phyloP scores from a whole-genome alignment of 1,284 basidiomycete species.

The Heterobasidion parviporum region DNA sequence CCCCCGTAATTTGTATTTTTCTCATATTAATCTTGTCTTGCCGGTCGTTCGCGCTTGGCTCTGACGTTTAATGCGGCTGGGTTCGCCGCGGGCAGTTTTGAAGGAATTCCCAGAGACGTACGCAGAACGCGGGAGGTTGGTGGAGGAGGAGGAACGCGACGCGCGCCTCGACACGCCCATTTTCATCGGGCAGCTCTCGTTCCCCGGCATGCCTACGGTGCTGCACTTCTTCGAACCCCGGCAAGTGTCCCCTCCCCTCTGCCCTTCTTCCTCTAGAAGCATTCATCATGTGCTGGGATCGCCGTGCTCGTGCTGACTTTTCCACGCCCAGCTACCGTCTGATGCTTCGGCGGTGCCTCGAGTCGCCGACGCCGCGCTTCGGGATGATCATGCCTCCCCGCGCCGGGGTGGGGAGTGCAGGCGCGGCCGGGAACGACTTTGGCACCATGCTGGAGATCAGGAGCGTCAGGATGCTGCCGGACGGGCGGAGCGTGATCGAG shows the following conservation, averaged over 20 bases:
- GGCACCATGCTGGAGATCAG: constrained; percentile 92
- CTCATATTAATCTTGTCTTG: neutral
- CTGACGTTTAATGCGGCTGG: neutral
- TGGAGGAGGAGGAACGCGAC: constrained; percentile 72
- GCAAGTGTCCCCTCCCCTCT: constrained; percentile 15
- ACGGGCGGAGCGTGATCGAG: constrained; percentile 87
- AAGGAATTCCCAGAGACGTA: constrained; percentile 54
- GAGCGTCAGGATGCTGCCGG: constrained; percentile 79
- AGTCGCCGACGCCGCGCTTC: constrained; percentile 67
- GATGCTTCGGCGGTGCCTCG: constrained; percentile 89
- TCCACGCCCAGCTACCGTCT: constrained; percentile 54
- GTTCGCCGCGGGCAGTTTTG: constrained; percentile 35
- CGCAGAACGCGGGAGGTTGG: constrained; percentile 44
- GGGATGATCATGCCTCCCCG: constrained; percentile 82
- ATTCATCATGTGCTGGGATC: neutral
- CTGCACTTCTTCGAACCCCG: constrained; percentile 92
- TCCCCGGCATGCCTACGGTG: constrained; percentile 84
- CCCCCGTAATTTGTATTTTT: neutral
- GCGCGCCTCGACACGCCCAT: constrained; percentile 81
- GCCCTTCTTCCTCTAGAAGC: neutral
- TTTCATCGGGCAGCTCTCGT: constrained; percentile 84
- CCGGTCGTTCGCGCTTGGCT: neutral
- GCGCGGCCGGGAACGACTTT: constrained; percentile 57
- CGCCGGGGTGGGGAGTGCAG: constrained; percentile 25
- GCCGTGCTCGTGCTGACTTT: constrained; percentile 5